Evolutionary conservation across 2,329 filamentous ascomycete genomes (phyloP).

Genomic region (Monilinia aucupariae): DNA sequence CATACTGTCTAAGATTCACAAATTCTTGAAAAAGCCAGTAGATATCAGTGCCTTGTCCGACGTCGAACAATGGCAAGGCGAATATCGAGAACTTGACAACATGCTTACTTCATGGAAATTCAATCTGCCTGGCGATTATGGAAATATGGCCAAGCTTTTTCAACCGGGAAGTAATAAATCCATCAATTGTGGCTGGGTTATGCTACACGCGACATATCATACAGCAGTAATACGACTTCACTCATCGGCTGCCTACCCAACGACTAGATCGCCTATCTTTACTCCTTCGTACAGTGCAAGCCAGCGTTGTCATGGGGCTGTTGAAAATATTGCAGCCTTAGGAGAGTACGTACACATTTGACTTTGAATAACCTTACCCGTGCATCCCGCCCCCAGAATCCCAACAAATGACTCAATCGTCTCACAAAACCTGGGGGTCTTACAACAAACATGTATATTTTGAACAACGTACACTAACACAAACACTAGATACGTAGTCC

Average conservation of each 20-base stretch:
- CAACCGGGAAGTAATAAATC: constrained; percentile 62
- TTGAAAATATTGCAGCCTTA: constrained; percentile 74
- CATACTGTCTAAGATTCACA: constrained; percentile 80
- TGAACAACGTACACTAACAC: background rate
- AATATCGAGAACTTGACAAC: constrained; percentile 79
- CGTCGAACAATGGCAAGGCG: constrained; percentile 83
- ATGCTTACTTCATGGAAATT: constrained; percentile 79
- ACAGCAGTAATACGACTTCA: constrained; percentile 86
- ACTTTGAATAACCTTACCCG: background rate
- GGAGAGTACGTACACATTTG: constrained; percentile 52
- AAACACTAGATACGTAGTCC: constrained; percentile 48
- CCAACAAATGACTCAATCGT: background rate
- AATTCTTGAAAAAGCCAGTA: constrained; percentile 81
- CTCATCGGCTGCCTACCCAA: constrained; percentile 88
- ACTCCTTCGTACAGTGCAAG: constrained; percentile 81
- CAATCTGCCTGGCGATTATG: constrained; percentile 74
- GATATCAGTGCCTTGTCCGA: constrained; percentile 80
- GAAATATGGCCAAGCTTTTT: constrained; percentile 76
- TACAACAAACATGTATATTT: background rate
- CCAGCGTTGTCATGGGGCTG: constrained; percentile 75
- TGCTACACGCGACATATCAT: constrained; percentile 70
- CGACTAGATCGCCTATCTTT: constrained; percentile 81
- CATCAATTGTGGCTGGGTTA: constrained; percentile 79
- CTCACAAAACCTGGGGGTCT: background rate
- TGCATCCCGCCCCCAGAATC: background rate